Percentiles rank a stretch among this genome's conserved stretches.
These are phyloP conservation scores for Aurifilum marmelostoma DNA, from an alignment of 2,329 filamentous ascomycete genomes.

Conservation along the genomic window DNA sequence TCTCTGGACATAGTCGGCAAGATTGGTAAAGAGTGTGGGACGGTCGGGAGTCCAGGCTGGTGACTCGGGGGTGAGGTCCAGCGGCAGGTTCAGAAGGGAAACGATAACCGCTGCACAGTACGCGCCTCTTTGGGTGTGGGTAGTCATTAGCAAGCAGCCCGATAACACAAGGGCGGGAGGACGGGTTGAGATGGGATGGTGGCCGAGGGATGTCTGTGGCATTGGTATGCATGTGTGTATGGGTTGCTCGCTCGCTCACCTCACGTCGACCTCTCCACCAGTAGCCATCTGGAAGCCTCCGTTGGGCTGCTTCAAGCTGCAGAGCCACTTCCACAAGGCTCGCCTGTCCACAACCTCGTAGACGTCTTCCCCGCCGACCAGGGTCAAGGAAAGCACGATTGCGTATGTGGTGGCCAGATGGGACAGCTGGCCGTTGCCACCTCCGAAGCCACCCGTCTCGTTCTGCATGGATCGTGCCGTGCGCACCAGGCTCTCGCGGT, in stretches of 20 bases:
- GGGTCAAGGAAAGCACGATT: conserved; percentile 73
- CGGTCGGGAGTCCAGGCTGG: conserved; percentile 64
- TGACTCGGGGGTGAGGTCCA: conserved; percentile 74
- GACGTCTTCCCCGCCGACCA: conserved; percentile 75
- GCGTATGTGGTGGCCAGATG: conserved; percentile 92
- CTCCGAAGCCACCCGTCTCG: conserved; percentile 81
- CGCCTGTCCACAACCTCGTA: conserved; percentile 79
- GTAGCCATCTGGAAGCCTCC: conserved; percentile 89
- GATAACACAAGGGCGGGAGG: conserved; percentile 4
- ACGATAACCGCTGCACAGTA: conserved; percentile 90
- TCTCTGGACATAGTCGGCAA: conserved; percentile 78
- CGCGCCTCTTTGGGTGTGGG: conserved; percentile 67
- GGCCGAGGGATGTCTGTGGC: not conserved
- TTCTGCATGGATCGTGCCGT: conserved; percentile 87
- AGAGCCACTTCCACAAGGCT: conserved; percentile 90
- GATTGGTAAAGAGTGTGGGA: conserved; percentile 67
- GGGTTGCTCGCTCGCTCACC: conserved; percentile 51
- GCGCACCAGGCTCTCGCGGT: conserved; percentile 69
- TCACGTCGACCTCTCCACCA: conserved; percentile 89
- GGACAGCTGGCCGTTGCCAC: conserved; percentile 86
- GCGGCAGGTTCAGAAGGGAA: conserved; percentile 79
- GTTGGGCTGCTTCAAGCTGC: conserved; percentile 79
- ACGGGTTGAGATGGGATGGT: not conserved
- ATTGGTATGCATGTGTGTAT: not conserved
- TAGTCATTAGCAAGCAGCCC: conserved; percentile 12